Evolutionary conservation across 495 filamentous ascomycete species (phyloP).

Genomic region (Neurospora sp.): DNA sequence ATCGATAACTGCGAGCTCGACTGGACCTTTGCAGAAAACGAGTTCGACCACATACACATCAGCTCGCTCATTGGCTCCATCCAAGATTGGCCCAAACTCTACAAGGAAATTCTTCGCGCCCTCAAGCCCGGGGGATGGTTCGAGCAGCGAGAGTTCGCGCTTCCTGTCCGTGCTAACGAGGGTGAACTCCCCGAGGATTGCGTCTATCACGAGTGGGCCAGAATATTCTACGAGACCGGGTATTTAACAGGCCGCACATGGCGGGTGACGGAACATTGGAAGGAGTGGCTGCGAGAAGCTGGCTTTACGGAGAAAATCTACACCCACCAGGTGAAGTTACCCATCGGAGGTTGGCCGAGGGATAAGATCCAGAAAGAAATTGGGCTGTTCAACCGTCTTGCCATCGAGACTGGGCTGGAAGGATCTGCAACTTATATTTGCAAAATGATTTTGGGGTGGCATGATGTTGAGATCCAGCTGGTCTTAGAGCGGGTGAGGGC

Average conservation of each 20-base stretch:
- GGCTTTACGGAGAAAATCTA: slow-evolving; percentile 47
- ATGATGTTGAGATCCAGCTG: slow-evolving; percentile 32
- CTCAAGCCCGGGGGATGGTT: slow-evolving; percentile 14
- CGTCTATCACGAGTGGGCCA: slow-evolving; percentile 25
- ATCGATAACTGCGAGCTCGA: slow-evolving; percentile 37
- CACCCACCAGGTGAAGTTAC: slow-evolving; percentile 34
- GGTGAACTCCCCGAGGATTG: slow-evolving; percentile 29
- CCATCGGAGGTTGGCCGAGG: slow-evolving; percentile 43
- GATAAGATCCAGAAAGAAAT: slow-evolving; percentile 34
- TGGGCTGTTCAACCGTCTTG: slow-evolving; percentile 20
- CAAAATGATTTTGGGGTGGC: slow-evolving; percentile 35
- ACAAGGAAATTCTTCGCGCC: slow-evolving; percentile 21
- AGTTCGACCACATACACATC: slow-evolving; percentile 52
- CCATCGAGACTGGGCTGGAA: slow-evolving; percentile 34
- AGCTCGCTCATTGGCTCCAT: slow-evolving; percentile 40
- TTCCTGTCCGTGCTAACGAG: slow-evolving; percentile 27
- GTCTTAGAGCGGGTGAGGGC: slow-evolving; percentile 26
- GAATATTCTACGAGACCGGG: slow-evolving; percentile 25
- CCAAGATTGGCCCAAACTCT: slow-evolving; percentile 38
- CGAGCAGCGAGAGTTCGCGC: slow-evolving; percentile 33
- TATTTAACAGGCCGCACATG: slow-evolving; percentile 10
- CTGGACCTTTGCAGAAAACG: slow-evolving; percentile 34
- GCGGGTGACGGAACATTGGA: slow-evolving; percentile 32
- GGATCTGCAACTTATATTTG: slow-evolving; percentile 34
- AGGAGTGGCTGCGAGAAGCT: slow-evolving; percentile 38